These are phyloP conservation scores for Sisymbrium altissimum DNA, from an alignment of 345 rosid species.

Conservation along the genomic window DNA sequence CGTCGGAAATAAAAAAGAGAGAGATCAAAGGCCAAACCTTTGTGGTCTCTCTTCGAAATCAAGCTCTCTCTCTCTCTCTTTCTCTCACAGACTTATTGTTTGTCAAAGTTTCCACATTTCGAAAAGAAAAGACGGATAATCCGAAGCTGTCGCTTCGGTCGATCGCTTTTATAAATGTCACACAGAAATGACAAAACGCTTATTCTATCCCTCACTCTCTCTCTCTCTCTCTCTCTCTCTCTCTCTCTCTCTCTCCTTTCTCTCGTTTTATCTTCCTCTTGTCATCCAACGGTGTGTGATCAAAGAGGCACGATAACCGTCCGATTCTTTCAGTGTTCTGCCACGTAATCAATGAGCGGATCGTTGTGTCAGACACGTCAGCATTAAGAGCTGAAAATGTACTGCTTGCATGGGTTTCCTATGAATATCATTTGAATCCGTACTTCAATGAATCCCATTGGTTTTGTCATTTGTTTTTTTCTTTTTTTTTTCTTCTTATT, in stretches of 20 bases:
- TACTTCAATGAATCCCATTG: not conserved
- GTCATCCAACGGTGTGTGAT: slow-evolving; percentile 20
- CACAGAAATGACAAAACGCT: slow-evolving; percentile 38
- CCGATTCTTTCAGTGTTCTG: not conserved
- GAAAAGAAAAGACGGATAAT: slow-evolving; percentile 39
- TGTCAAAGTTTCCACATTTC: slow-evolving; percentile 28
- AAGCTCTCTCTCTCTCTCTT: not conserved
- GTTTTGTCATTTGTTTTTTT: too few species aligned
- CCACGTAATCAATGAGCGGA: slow-evolving; percentile 11
- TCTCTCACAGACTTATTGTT: not conserved
- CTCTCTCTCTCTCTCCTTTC: not conserved
- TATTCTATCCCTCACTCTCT: not conserved
- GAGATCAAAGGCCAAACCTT: not conserved
- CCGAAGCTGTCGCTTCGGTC: slow-evolving; percentile 42
- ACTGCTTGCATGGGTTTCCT: slow-evolving; percentile 31
- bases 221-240: not conserved
- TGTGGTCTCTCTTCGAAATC: not conserved
- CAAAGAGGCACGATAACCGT: not conserved
- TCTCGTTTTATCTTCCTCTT: slow-evolving; percentile 18
- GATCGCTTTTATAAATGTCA: slow-evolving; percentile 38
- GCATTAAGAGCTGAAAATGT: slow-evolving; percentile 10
- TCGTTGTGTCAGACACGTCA: slow-evolving; percentile 33
- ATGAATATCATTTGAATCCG: slow-evolving; percentile 24
- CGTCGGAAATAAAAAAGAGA: not conserved
- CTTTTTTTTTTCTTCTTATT: not conserved